phyloP scores from a whole-genome alignment of 192 early-diverging fungal species.

The Podila minutissima region DNA sequence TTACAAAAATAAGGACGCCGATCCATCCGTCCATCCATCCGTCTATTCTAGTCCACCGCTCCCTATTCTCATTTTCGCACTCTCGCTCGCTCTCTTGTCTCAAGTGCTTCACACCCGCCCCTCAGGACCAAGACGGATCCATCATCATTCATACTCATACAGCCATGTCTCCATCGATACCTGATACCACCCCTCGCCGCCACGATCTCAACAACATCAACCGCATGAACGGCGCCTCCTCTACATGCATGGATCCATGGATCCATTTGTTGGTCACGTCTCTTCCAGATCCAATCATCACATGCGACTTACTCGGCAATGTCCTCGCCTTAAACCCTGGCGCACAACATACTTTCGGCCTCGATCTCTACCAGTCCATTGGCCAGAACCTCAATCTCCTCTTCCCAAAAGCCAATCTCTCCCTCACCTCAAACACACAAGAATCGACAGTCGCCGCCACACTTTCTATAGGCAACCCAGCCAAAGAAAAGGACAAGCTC shows the following conservation, averaged over 20 bases:
- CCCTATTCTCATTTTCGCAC: not conserved
- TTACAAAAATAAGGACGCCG: not conserved
- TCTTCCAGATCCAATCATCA: constrained; percentile 27
- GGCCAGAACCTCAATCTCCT: constrained; percentile 31
- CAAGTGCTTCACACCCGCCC: not conserved
- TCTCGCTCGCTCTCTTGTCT: not conserved
- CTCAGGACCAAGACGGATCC: too few relatives aligned
- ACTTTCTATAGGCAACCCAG: too few relatives aligned
- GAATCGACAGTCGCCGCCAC: too few relatives aligned
- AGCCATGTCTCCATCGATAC: constrained; percentile 4
- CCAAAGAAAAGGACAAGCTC: too few relatives aligned
- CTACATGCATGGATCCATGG: constrained; percentile 2
- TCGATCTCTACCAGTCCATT: constrained; percentile 31
- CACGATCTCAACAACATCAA: not conserved
- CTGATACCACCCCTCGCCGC: not conserved
- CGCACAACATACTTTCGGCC: constrained; percentile 23
- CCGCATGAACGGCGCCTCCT: not conserved
- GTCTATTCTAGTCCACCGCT: not conserved
- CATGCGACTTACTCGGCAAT: constrained; percentile 33
- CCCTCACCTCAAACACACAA: not conserved
- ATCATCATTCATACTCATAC: not conserved
- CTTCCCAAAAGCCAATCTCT: not conserved
- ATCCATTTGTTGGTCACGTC: constrained; percentile 10
- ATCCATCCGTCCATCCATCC: not conserved
- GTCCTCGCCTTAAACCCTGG: constrained; percentile 36